These are phyloP conservation scores for Metschnikowia henanensis DNA, from an alignment of 805 yeast genomes.

Conservation along the genomic window DNA sequence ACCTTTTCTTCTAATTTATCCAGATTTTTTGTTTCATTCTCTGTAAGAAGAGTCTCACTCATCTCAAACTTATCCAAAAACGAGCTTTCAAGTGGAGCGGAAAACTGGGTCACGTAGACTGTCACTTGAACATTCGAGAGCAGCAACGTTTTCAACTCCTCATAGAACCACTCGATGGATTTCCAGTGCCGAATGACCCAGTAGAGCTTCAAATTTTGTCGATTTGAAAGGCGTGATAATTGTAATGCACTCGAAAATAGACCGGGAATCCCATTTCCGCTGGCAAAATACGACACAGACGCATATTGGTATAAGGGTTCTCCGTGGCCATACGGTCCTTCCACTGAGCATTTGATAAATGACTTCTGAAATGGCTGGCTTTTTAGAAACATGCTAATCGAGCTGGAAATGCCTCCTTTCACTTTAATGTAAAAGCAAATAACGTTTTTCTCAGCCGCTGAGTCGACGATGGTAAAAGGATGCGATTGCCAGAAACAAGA, in stretches of 20 bases:
- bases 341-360: constrained; percentile 45
- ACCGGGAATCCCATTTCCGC: constrained; percentile 66
- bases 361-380: constrained; percentile 31
- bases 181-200: constrained; percentile 41
- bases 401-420: constrained; percentile 56
- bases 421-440: constrained; percentile 47
- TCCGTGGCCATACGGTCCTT: constrained; percentile 60
- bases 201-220: constrained; percentile 19
- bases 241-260: constrained; percentile 43
- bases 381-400: constrained; percentile 31
- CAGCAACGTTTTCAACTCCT: constrained; percentile 33
- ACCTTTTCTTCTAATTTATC: neutral
- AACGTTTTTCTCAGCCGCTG: constrained; percentile 38
- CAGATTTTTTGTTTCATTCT: neutral
- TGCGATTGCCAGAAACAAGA: constrained; percentile 66
- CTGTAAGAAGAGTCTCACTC: neutral
- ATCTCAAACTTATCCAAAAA: constrained; percentile 4
- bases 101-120: constrained; percentile 27
- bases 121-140: constrained; percentile 33
- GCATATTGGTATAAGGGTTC: constrained; percentile 48
- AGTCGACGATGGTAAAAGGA: constrained; percentile 63
- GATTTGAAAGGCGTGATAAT: constrained; percentile 16
- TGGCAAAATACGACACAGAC: constrained; percentile 52
- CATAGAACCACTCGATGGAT: constrained; percentile 37
- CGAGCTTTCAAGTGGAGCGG: constrained; percentile 7